These are phyloP conservation scores for Ustilago cynodontis DNA, from an alignment of 1,284 basidiomycete species.

Conservation along the genomic window DNA sequence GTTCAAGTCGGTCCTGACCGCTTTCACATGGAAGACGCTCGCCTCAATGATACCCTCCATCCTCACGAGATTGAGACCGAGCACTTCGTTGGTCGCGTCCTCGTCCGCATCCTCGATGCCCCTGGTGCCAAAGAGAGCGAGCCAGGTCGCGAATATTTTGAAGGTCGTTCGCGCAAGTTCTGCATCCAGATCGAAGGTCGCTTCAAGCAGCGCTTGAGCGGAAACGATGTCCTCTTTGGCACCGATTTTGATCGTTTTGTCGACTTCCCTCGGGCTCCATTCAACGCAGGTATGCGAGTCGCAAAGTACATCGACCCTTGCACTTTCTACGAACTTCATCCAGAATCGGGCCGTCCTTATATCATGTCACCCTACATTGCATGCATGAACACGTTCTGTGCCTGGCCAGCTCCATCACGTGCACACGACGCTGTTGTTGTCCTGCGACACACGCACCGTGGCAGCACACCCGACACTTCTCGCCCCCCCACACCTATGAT, in stretches of 20 bases:
- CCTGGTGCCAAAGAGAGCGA: constrained; percentile 65
- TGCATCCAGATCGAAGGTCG: constrained; percentile 72
- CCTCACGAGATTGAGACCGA: constrained; percentile 71
- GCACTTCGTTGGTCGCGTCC: constrained; percentile 70
- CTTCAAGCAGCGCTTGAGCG: constrained; percentile 68
- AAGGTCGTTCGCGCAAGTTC: constrained; percentile 70
- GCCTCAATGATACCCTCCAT: constrained; percentile 68
- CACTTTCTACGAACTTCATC: constrained; percentile 65
- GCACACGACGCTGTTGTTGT: constrained; percentile 70
- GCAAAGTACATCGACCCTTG: constrained; percentile 71
- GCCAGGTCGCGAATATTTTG: constrained; percentile 65
- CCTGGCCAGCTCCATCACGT: constrained; percentile 69
- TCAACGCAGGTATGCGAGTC: constrained; percentile 71
- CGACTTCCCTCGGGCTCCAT: constrained; percentile 67
- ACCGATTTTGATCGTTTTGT: constrained; percentile 67
- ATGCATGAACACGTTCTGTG: constrained; percentile 71
- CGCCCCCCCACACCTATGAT: constrained; percentile 35
- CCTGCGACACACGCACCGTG: constrained; percentile 57
- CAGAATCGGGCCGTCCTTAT: constrained; percentile 70
- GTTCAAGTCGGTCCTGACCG: constrained; percentile 70
- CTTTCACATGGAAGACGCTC: constrained; percentile 66
- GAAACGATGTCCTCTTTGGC: constrained; percentile 65
- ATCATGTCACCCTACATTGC: constrained; percentile 72
- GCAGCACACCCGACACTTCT: constrained; percentile 24
- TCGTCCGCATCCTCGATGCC: constrained; percentile 71